Base-by-base conservation (phyloP, 768 basidiomycete genomes). In the Filobasidium floriforme region DNA sequence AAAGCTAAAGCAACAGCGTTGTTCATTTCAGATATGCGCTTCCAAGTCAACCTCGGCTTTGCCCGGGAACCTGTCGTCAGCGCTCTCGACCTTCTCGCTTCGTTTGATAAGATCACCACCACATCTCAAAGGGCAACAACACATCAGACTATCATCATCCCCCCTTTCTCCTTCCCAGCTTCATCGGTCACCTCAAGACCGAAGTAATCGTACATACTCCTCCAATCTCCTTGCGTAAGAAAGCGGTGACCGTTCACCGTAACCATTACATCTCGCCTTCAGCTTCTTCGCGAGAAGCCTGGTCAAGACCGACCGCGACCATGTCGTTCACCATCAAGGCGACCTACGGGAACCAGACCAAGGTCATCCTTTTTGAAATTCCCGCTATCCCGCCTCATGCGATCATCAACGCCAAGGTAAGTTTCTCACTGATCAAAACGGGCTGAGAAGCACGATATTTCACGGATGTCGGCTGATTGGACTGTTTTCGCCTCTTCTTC, bases 251-350 rank as follows among this genome's bases (percentile, higher is more conserved):
- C 46, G 3, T 24, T 51, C 46, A 12, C 46, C 18, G 46, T 12
- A 4, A 24, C 18, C 19, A 24, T 12, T 51, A 19, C 46, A 51
- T 24, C 19, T 24, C 18, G 46, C 24, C 46, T 51, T 12, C 12
- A 18, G 18, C 24, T 24, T 26, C 14, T 24, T 44, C 60, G 60
- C 15, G 43, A 61, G 59, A 40, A 40, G n/a, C 29, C 32, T 9
- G 32, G 32, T 22, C 24, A 60, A 40, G 26, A 12, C 29, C 37
- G 28, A 11, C 26, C 14, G 54, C 9, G 54, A 64, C 9, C 62
- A 68, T 68, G 67, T 15, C 67, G 68, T 76, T 78, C 67, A 71
- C 74, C 49, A 72, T 76, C 70, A 75, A 75, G 66, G 77, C 77
- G 12, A 75, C 77, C 12, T 70, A 75, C 65, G 72, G 72, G 62